Percentiles rank a stretch among this genome's conserved stretches.
phyloP scores from a whole-genome alignment of 257 asterid species.

The Prunella vulgaris region DNA sequence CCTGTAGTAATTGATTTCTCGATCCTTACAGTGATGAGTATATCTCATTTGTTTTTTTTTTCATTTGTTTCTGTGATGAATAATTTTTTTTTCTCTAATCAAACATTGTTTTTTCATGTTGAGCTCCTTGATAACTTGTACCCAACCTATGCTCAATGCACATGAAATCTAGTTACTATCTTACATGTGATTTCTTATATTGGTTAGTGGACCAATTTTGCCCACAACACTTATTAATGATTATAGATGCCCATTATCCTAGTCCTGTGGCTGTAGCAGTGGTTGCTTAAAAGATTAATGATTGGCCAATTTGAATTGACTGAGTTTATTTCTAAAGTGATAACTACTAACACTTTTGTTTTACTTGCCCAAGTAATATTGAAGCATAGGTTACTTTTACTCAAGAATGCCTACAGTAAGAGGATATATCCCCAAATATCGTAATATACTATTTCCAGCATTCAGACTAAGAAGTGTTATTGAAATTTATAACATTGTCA shows the following conservation, averaged over 20 bases:
- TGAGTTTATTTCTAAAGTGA: slow-evolving; percentile 2
- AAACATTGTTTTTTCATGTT: neutral
- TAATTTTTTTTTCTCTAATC: neutral
- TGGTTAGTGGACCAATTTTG: neutral
- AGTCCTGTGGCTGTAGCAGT: neutral
- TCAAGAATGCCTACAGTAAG: neutral
- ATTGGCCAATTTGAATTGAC: neutral
- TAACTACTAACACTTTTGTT: slow-evolving; percentile 2
- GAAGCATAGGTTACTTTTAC: neutral
- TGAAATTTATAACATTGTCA: neutral
- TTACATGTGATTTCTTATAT: neutral
- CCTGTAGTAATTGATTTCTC: neutral
- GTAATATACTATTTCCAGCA: neutral
- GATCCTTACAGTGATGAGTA: neutral
- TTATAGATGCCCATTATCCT: neutral
- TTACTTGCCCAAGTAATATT: neutral
- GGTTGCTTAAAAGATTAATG: neutral
- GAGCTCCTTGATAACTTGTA: neutral
- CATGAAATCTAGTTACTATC: neutral
- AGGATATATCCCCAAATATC: slow-evolving; percentile 4
- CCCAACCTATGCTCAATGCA: neutral
- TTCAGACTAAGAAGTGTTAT: neutral
- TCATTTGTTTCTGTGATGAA: neutral
- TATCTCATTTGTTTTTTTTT: neutral
- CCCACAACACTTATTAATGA: neutral